Evolutionary conservation across 371 early-diverging fungal species (phyloP).

Genomic region (Mucor racemosus): DNA sequence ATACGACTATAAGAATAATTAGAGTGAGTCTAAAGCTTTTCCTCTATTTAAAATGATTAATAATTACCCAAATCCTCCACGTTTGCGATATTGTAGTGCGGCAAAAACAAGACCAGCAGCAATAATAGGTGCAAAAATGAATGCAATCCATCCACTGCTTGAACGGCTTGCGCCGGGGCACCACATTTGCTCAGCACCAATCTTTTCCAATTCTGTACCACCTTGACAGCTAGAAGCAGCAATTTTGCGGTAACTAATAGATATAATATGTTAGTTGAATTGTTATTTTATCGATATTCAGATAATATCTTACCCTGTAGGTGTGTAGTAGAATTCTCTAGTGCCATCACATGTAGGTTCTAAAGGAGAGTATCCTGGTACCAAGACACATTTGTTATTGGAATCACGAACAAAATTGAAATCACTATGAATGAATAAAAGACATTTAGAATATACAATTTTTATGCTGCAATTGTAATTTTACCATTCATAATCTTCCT

Average conservation of each 20-base stretch:
- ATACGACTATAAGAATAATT: slow-evolving; percentile 30
- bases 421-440: slow-evolving; percentile 51
- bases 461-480: background rate
- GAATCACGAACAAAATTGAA: slow-evolving; percentile 75
- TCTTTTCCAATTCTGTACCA: slow-evolving; percentile 57
- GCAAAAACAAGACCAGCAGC: slow-evolving; percentile 45
- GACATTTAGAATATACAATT: background rate
- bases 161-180: slow-evolving; percentile 68
- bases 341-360: slow-evolving; percentile 60
- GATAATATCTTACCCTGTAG: slow-evolving; percentile 45
- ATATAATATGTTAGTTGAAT: background rate
- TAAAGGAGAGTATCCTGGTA: slow-evolving; percentile 63
- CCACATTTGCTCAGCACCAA: slow-evolving; percentile 49
- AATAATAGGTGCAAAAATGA: slow-evolving; percentile 44
- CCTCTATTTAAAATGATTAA: background rate
- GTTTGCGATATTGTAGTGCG: slow-evolving; percentile 40
- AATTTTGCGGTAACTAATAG: slow-evolving; percentile 74
- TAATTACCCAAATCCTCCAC: slow-evolving; percentile 44
- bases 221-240: slow-evolving; percentile 74
- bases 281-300: background rate
- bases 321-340: slow-evolving; percentile 63
- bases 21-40: background rate
- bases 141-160: slow-evolving; percentile 36
- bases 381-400: slow-evolving; percentile 65
- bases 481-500: slow-evolving; percentile 87